Conservation (phyloP, 768 basidiomycete genomes). For the Amanita muscaria region DNA sequence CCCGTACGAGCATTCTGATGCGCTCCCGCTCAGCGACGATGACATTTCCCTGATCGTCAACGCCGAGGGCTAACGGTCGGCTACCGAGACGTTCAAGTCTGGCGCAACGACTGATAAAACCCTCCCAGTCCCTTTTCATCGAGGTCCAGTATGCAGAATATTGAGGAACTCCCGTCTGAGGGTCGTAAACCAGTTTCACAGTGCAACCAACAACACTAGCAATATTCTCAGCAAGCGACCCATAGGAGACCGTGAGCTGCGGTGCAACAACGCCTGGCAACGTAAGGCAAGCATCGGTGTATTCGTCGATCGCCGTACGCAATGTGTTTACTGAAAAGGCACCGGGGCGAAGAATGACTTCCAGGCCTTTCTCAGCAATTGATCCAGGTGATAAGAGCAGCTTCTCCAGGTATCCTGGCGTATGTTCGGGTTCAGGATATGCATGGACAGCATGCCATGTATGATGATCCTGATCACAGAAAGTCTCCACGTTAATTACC, state of each 20-base stretch:
- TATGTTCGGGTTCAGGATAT: conserved; percentile 66
- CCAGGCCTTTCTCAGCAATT: conserved; percentile 70
- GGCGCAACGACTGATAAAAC: conserved; percentile 83
- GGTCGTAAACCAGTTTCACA: conserved; percentile 61
- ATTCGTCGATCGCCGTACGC: conserved; percentile 74
- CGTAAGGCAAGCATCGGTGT: conserved; percentile 63
- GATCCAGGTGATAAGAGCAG: conserved; percentile 64
- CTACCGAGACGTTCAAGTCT: conserved; percentile 84
- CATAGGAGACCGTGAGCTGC: conserved; percentile 53
- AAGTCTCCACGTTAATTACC: conserved; percentile 32
- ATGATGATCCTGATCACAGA: conserved; percentile 22
- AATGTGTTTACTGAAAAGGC: conserved; percentile 81
- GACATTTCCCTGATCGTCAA: conserved; percentile 35
- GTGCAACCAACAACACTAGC: conserved; percentile 82
- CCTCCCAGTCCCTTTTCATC: conserved; percentile 91
- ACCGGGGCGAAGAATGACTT: conserved; percentile 79
- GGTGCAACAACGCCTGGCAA: conserved; percentile 49
- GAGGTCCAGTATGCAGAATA: conserved; percentile 77
- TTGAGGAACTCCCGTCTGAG: conserved; percentile 71
- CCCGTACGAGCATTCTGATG: conserved; percentile 49
- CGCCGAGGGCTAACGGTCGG: conserved; percentile 66
- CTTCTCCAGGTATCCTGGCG: conserved; percentile 84
- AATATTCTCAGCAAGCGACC: conserved; percentile 65
- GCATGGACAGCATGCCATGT: conserved; percentile 52
- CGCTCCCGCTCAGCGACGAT: conserved; percentile 75